A percentile compares a stretch with the other conserved stretches of the same genome.
phyloP scores from a whole-genome alignment of 495 filamentous ascomycete genomes.

The Neurospora discreta region DNA sequence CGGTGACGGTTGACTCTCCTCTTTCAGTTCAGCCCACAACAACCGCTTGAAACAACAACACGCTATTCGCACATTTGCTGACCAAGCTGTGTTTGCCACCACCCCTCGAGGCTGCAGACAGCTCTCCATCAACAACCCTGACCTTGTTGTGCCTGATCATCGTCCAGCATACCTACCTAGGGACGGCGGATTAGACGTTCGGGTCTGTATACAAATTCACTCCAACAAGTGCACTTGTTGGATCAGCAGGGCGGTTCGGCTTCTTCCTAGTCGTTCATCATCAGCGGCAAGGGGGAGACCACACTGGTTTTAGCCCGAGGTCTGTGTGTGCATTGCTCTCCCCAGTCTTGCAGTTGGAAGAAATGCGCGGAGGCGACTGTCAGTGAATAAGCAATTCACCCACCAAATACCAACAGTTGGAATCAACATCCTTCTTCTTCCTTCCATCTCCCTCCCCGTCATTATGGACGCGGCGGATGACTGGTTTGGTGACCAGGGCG shows the following conservation, averaged over 20 bases:
- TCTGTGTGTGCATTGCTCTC: not conserved
- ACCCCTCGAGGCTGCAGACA: not conserved
- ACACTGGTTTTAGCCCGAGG: not conserved
- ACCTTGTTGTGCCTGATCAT: not conserved
- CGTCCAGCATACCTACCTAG: not conserved
- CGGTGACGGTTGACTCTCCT: not conserved
- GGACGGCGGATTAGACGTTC: not conserved
- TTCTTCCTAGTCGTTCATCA: not conserved
- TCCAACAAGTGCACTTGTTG: not conserved
- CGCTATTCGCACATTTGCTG: not conserved
- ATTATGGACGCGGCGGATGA: not conserved
- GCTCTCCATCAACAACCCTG: not conserved
- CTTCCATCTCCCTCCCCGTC: not conserved
- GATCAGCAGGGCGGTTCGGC: not conserved
- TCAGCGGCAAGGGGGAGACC: not conserved
- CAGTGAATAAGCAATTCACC: not conserved
- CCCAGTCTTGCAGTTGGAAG: not conserved
- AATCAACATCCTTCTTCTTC: not conserved
- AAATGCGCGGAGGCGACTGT: not conserved
- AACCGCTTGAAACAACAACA: not conserved
- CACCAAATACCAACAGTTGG: not conserved
- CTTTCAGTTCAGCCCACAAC: not conserved
- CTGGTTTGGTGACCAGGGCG: not conserved
- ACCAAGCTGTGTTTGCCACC: not conserved
- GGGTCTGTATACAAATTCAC: not conserved